Base-by-base conservation (phyloP, 148 eudicot genomes). In the Vaccinium corymbosum region DNA sequence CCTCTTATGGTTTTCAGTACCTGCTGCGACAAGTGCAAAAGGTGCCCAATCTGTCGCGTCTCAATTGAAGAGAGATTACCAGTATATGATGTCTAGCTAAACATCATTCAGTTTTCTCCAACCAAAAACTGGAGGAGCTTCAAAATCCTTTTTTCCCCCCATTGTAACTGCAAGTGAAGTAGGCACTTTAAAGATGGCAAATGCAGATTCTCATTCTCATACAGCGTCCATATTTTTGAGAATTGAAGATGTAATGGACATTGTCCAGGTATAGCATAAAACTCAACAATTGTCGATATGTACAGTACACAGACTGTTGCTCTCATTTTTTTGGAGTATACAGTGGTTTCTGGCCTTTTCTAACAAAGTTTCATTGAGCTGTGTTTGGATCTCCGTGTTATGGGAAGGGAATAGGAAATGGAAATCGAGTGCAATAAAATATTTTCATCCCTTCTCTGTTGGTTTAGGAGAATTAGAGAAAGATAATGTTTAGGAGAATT, bases 31-130 rank as follows among this genome's bases (percentile, higher is more conserved):
- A 90, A 85, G 90, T 90, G 92, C 82, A 90, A 90, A 81, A 90
- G 80, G 82, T 90, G 92, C 81, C 90, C 92, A n/a, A 88, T 90
- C 57, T 90, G 92, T 70, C 89, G 92, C 14, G 89, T 90, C 42
- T 80, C 42, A 53, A 81, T 90, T 25, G 89, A 83, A 77, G 90
- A 90, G 61, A 87, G 89, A 11, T 49, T 90, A 77, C 80, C 38
- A 25, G 89, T 90, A 50, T 66, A 76, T 70, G 92, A 90, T 78
- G 89, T 88, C 27, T 85, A 85, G 82, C 35, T 22, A 56, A 22
- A 3, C 1, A 14, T 3, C 42, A 2, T 15, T 22, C 49, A 38
- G 25, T 9, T 80, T 12, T 20, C 56, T 13, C 38, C 42, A 42
- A 1, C 83, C 56, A 64, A 48, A 7, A 10, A 20, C 74, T 25